Base-by-base conservation (phyloP, 2,329 filamentous ascomycete genomes). In the Verticillium nonalfalfae region DNA sequence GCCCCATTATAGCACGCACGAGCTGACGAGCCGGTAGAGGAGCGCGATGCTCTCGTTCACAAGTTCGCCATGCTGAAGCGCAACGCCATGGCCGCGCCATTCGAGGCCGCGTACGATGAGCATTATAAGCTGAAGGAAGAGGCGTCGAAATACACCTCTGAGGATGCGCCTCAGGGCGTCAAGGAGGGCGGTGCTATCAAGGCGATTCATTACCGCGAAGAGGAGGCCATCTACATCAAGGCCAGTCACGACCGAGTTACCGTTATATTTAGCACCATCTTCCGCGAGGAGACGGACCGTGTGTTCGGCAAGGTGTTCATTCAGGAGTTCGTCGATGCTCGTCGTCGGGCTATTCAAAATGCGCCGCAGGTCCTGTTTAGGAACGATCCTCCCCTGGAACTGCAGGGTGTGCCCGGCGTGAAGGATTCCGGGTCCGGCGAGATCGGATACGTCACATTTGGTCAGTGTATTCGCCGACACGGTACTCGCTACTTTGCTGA, bases 181-280 rank as follows among this genome's bases (percentile, higher is more conserved):
- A 81, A 82, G 67, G 95, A 98, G 77, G 94, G 95, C 58, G 93
- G 94, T 61, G 87, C 95, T 68, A 89, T 98, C 63, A 97, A 96
- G 85, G 88, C 94, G 2, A 96, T 99, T 69, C 94, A 98, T 76
- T 99, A 99, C 79, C 90, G 95, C 61, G 96, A 99, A 72, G 93
- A 98, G 80, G 95, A 99, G 76, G 93, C 95, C 59, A 98, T 99
- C 72, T 99, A 96, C 76, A 90, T 99, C 80, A 98, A 99, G 80
- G 94, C 95, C 64, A 96, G 91, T 75, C 90, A 96, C 79, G 95
- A 99, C 75, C 88, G 95, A 71, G 95, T 99, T 59, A 99, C 96
- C 1, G 93, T 99, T 71, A 99, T 99, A 72, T 99, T 99, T 83
- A 97, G 93, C 78, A 99, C 95, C 52, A 86, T 98, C 59, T 99